phyloP scores from a whole-genome alignment of 768 basidiomycete species.

The Rhizopogon vesiculosus region DNA sequence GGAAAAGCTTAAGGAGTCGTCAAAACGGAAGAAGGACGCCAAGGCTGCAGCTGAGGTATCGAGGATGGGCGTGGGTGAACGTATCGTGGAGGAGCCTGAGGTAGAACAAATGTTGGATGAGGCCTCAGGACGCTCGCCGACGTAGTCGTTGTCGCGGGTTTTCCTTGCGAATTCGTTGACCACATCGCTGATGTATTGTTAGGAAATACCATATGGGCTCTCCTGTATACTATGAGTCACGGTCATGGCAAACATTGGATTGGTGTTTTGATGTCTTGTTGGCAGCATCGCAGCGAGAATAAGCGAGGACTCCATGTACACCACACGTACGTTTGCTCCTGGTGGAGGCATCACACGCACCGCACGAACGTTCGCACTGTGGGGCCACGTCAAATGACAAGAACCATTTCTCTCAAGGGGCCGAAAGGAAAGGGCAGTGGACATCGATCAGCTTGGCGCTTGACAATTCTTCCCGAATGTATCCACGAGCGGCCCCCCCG shows the following conservation, averaged over 20 bases:
- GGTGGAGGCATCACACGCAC: not conserved
- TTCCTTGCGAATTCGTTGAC: not conserved
- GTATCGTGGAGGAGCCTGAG: constrained; percentile 66
- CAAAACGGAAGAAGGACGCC: constrained; percentile 80
- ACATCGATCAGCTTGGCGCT: no score
- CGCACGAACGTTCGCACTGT: not conserved
- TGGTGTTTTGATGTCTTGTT: not conserved
- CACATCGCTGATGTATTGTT: constrained; percentile 2
- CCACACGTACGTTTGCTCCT: not conserved
- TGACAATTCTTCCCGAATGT: no score
- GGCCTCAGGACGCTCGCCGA: not conserved
- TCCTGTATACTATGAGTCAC: not conserved
- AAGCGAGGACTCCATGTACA: not conserved
- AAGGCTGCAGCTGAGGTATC: constrained; percentile 46
- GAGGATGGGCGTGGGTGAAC: constrained; percentile 48
- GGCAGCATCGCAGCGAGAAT: not conserved
- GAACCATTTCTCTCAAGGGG: not conserved
- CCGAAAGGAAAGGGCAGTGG: no score
- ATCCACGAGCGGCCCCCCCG: not conserved
- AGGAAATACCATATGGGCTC: constrained; percentile 7
- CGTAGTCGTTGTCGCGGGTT: not conserved
- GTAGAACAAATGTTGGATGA: constrained; percentile 55
- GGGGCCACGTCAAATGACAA: not conserved
- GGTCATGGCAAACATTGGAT: not conserved
- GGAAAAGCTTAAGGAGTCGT: constrained; percentile 87